phyloP scores from a whole-genome alignment of 352 stramenopile genomes.

The Globisporangium ultimum region DNA sequence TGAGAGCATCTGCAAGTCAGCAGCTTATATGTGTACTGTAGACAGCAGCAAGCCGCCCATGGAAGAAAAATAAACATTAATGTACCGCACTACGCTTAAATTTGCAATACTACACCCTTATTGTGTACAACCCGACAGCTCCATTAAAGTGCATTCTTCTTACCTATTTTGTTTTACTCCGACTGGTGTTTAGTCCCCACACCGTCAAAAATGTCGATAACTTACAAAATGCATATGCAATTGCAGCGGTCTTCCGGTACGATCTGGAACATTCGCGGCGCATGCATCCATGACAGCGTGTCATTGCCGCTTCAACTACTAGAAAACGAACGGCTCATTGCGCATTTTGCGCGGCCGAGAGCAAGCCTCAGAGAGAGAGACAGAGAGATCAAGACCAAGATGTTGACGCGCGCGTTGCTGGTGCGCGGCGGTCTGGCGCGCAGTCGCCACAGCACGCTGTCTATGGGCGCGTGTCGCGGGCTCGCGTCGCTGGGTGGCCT shows the following conservation, averaged over 20 bases:
- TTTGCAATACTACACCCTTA: too few species aligned
- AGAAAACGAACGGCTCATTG: not conserved
- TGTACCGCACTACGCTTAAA: too few species aligned
- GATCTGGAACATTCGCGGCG: not conserved
- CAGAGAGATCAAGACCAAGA: not conserved
- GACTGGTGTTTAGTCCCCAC: not conserved
- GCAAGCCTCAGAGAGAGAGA: not conserved
- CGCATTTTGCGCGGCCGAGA: not conserved
- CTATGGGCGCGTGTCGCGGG: not conserved
- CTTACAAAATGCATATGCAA: not conserved
- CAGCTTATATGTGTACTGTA: too few species aligned
- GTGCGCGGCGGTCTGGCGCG: not conserved
- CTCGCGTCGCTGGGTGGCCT: slow-evolving; percentile 12
- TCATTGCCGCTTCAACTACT: not conserved
- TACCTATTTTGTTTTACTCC: not conserved
- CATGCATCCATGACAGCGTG: not conserved
- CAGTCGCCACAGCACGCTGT: not conserved
- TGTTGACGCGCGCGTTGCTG: not conserved
- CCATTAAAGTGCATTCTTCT: too few species aligned
- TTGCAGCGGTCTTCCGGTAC: not conserved
- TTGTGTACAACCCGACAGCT: too few species aligned
- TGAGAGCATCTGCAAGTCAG: too few species aligned
- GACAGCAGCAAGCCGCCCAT: too few species aligned
- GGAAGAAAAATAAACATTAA: too few species aligned
- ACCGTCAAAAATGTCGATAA: not conserved